These are phyloP conservation scores for Candolleomyces eurysporus DNA, from an alignment of 768 basidiomycete species.

Conservation along the genomic window DNA sequence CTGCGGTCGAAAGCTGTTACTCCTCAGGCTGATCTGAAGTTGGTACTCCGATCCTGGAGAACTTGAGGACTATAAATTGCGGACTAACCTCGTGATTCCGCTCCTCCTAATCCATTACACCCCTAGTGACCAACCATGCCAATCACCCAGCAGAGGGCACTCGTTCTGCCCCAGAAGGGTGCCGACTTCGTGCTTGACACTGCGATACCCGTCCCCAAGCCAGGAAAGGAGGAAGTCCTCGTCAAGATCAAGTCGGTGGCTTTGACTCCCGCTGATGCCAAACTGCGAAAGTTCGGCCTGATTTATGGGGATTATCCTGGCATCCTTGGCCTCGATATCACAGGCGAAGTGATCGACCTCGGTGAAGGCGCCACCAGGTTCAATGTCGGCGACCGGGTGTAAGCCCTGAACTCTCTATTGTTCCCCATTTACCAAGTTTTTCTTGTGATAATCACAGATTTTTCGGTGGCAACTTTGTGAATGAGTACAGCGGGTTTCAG, in stretches of 20 bases:
- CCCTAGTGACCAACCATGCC: conserved; percentile 20
- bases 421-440: background rate
- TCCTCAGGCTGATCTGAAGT: too few relatives aligned
- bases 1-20: too few relatives aligned
- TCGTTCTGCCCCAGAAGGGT: conserved; percentile 22
- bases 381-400: conserved; percentile 52
- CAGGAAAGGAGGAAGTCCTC: conserved; percentile 28
- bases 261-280: conserved; percentile 54
- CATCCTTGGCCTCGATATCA: conserved; percentile 49
- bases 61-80: too few relatives aligned
- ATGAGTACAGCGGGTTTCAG: conserved; percentile 40
- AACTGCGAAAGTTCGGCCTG: conserved; percentile 40
- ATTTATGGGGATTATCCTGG: conserved; percentile 43
- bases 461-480: conserved; percentile 31
- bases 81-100: too few relatives aligned
- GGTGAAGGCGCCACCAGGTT: conserved; percentile 48
- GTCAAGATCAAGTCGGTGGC: conserved; percentile 37
- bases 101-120: too few relatives aligned
- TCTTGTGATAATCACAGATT: conserved; percentile 28
- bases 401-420: conserved; percentile 14
- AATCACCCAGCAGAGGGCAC: conserved; percentile 39
- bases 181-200: conserved; percentile 38
- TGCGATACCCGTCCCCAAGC: conserved; percentile 3
- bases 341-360: conserved; percentile 48
- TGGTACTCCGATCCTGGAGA: too few relatives aligned